Evolutionary conservation across 2,329 filamentous ascomycete species (phyloP), one percentile per base, ranked within the genome.

Genomic region (Penicillium sp.): DNA sequence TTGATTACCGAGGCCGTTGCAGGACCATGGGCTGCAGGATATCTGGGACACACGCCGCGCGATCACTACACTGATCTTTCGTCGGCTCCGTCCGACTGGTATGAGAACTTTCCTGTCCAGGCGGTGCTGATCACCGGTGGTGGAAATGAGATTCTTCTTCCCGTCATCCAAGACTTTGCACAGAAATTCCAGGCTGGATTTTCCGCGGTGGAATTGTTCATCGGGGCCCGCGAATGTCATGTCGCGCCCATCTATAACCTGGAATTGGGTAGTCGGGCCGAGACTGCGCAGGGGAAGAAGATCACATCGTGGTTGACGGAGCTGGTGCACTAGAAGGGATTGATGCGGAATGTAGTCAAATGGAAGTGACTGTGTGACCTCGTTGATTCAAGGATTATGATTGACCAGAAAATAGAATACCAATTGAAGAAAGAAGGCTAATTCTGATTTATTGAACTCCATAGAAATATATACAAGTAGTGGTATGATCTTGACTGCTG

Each of bases 61-160:
- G 74, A 77, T 44, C 61, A 68, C 29, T 82, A 80, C 51, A 77
- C 66, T 18, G 72, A 80, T 51, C 63, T 77, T 0, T 60, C 62
- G 6, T 51, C 52, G 6, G 77, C 76, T 1, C 62, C 69, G 2
- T 37, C 62, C 3, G 63, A 67, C 1, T 82, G 77, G 77, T 81
- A 74, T 67, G 52, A 64, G 7, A 65, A 62, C 2, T 61, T 76
- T 9, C 63, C 69, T 0, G 66, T 75, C 2, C 60, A 66, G 13
- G 65, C 71, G 28, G 61, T 79, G 1, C 50, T 79, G 15, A 64
- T 81, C 4, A 70, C 72, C 45, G 73, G 64, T 1, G 79, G 78
- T 0, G 70, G 63, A 1, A 69, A 73, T 32, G 78, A 82, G 59
- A 62, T 79, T 10, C 44, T 81, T 16, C 58, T 77, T 22, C 77